phyloP scores from a whole-genome alignment of 176 grass and related monocot species.

The Stipa capillata region DNA sequence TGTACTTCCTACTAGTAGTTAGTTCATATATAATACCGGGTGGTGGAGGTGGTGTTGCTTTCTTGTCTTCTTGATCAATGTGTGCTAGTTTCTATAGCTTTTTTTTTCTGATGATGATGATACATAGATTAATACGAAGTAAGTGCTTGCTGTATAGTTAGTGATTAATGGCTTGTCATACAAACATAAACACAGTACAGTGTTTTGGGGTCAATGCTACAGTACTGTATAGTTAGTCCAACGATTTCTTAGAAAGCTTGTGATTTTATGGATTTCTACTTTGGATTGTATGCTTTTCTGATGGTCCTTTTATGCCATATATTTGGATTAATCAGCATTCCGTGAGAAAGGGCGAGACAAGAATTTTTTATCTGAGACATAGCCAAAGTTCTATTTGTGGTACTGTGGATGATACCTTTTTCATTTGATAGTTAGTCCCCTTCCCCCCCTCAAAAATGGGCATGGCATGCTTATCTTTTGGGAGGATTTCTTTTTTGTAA shows the following conservation, averaged over 20 bases:
- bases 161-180: neutral
- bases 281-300: neutral
- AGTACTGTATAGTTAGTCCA: neutral
- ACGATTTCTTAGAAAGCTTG: constrained; percentile 4
- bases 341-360: neutral
- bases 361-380: neutral
- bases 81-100: neutral
- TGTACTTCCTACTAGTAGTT: too few species aligned
- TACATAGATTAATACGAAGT: neutral
- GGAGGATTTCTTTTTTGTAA: constrained; percentile 1
- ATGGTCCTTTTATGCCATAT: neutral
- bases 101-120: neutral
- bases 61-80: constrained; percentile 42
- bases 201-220: constrained; percentile 16
- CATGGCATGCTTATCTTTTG: constrained; percentile 7
- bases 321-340: constrained; percentile 10
- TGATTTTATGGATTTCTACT: constrained; percentile 37
- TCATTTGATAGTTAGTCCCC: constrained; percentile 13
- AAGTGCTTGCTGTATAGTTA: neutral
- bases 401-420: constrained; percentile 17
- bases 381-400: constrained; percentile 20
- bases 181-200: neutral
- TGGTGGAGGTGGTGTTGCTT: constrained; percentile 13
- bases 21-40: neutral
- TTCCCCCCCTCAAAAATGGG: neutral